Percentiles rank a stretch among this genome's conserved stretches.
phyloP scores from a whole-genome alignment of 345 rosid genomes.

The Arabidopsis arenosa region DNA sequence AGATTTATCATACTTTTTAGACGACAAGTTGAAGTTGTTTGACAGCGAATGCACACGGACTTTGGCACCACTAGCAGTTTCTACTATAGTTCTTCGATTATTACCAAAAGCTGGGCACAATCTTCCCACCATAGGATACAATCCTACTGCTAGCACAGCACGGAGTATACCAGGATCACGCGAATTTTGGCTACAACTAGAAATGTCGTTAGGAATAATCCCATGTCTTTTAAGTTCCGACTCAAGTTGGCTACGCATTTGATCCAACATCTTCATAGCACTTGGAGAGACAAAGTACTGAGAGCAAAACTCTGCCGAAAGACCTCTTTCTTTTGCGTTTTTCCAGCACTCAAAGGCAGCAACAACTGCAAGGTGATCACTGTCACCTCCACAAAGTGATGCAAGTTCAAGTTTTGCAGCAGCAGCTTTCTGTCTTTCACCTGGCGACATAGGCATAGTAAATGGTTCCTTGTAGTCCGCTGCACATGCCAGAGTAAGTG shows the following conservation, averaged over 20 bases:
- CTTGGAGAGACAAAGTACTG: constrained; percentile 72
- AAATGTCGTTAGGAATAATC: constrained; percentile 62
- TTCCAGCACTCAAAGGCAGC: constrained; percentile 96
- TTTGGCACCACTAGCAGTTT: constrained; percentile 76
- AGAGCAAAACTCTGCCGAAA: constrained; percentile 67
- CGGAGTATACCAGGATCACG: constrained; percentile 76
- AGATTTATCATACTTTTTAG: constrained; percentile 52
- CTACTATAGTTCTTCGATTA: constrained; percentile 58
- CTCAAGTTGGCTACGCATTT: constrained; percentile 88
- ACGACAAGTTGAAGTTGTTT: constrained; percentile 56
- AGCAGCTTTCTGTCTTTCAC: constrained; percentile 74
- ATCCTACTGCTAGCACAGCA: constrained; percentile 82
- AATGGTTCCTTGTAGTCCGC: constrained; percentile 88
- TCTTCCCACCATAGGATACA: constrained; percentile 88
- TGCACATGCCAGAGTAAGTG: constrained; percentile 95
- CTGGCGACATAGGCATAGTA: constrained; percentile 74
- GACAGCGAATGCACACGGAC: constrained; percentile 76
- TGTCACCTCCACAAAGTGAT: constrained; percentile 76
- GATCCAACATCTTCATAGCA: constrained; percentile 76
- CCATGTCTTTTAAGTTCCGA: constrained; percentile 69
- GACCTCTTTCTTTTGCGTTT: constrained; percentile 72
- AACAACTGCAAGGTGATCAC: constrained; percentile 91
- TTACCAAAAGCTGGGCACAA: constrained; percentile 54
- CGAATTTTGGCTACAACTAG: constrained; percentile 70
- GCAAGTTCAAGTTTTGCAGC: constrained; percentile 83